phyloP scores from a whole-genome alignment of 108 stramenopile species.

The Nannochloropsis granulata region DNA sequence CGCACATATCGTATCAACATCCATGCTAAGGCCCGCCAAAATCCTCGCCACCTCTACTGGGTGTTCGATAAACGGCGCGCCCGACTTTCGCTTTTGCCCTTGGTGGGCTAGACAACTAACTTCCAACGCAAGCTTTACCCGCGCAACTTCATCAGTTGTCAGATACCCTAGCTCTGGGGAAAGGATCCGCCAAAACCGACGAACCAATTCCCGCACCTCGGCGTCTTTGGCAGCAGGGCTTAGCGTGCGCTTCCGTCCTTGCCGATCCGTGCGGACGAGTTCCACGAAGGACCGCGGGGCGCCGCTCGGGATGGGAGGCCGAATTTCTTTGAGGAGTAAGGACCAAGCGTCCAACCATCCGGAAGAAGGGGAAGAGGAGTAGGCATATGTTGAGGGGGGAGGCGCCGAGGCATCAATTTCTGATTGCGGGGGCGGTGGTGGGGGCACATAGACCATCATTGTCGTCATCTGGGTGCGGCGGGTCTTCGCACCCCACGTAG shows the following conservation, averaged over 20 bases:
- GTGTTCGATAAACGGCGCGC: constrained; percentile 84
- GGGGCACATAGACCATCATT: too few relatives aligned
- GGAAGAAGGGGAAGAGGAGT: not conserved
- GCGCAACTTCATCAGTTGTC: not conserved
- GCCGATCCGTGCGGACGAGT: not conserved
- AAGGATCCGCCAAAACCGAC: not conserved
- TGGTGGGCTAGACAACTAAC: constrained; percentile 54
- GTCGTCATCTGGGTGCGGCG: too few relatives aligned
- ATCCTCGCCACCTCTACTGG: constrained; percentile 72
- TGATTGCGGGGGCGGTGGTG: too few relatives aligned
- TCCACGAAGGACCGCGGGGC: not conserved
- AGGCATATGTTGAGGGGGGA: not conserved
- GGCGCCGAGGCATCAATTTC: too few relatives aligned
- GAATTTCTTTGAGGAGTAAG: not conserved
- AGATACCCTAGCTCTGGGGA: constrained; percentile 1
- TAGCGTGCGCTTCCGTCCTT: not conserved
- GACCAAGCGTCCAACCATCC: not conserved
- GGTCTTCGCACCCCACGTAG: too few relatives aligned
- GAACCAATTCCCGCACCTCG: not conserved
- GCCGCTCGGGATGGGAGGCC: not conserved
- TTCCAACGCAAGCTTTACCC: constrained; percentile 18
- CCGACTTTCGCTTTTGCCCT: constrained; percentile 69
- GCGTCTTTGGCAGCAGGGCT: not conserved
- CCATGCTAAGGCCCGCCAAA: constrained; percentile 72
- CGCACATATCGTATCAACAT: constrained; percentile 72